Conservation (phyloP, 768 basidiomycete species). For the Collybiopsis confluens region DNA sequence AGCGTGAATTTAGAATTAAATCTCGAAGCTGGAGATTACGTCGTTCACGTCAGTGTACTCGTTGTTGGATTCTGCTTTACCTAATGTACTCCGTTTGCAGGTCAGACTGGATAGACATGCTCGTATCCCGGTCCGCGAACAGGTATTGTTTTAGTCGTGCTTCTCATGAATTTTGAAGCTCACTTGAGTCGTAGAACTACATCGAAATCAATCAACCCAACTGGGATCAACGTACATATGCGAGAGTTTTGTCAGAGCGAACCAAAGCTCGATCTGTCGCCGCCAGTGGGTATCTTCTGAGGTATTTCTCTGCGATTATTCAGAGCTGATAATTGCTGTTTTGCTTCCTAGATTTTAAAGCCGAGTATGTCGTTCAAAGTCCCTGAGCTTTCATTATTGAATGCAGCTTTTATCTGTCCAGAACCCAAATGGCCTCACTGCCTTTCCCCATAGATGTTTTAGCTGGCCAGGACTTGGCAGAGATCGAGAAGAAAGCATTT, state of each 20-base stretch:
- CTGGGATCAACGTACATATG: constrained; percentile 27
- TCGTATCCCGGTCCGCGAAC: not conserved
- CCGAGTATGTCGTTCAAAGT: constrained; percentile 10
- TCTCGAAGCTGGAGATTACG: constrained; percentile 37
- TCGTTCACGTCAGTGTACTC: constrained; percentile 36
- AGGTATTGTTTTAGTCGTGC: not conserved
- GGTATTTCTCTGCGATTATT: not conserved
- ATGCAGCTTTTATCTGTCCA: not conserved
- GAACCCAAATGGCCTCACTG: constrained; percentile 4
- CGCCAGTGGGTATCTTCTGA: constrained; percentile 11
- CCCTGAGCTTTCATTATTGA: not conserved
- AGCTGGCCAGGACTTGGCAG: constrained; percentile 13
- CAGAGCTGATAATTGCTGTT: not conserved
- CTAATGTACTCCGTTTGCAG: too few species aligned
- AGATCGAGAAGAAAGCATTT: constrained; percentile 14
- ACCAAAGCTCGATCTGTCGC: constrained; percentile 17
- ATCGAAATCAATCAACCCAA: constrained; percentile 19
- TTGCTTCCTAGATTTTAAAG: constrained; percentile 14
- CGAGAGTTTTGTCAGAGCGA: constrained; percentile 15
- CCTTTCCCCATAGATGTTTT: constrained; percentile 12
- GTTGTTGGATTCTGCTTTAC: too few species aligned
- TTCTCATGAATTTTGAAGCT: not conserved
- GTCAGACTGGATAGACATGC: constrained; percentile 14
- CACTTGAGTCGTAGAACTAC: constrained; percentile 19
- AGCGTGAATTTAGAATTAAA: constrained; percentile 37